Evolutionary conservation across 176 grass and related monocot species (phyloP).

Genomic region (Cenchrus fungigraminus): DNA sequence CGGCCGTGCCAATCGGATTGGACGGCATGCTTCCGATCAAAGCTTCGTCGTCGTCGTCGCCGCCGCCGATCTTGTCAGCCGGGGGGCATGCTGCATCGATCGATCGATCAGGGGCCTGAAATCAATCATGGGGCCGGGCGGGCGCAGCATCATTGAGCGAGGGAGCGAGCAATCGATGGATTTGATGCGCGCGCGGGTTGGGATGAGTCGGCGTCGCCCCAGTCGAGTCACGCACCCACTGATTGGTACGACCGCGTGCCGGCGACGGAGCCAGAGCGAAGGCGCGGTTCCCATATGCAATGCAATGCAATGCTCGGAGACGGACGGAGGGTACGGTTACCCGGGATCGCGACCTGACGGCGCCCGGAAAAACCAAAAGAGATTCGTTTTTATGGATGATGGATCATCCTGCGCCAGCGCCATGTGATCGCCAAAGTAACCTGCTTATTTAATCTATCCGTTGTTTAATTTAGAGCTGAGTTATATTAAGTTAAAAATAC

Average conservation of each 20-base stretch:
- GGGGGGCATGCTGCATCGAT: no score
- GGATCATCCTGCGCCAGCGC: background rate
- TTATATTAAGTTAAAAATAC: no score
- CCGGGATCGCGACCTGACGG: constrained; percentile 16
- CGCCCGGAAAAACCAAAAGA: background rate
- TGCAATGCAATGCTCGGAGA: background rate
- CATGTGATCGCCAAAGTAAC: background rate
- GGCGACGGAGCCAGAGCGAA: background rate
- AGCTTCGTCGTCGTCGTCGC: background rate
- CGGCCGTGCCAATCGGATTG: background rate
- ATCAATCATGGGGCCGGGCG: constrained; percentile 1
- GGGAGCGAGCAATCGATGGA: background rate
- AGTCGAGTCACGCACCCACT: constrained; percentile 31
- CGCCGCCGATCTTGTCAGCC: background rate
- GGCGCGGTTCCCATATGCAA: background rate
- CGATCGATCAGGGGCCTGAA: background rate
- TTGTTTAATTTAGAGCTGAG: background rate
- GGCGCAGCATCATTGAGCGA: background rate
- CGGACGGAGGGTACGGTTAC: background rate
- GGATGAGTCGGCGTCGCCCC: constrained; percentile 10
- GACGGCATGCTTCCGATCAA: constrained; percentile 35
- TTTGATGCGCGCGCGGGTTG: background rate
- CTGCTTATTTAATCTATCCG: background rate
- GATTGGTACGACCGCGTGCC: constrained; percentile 8
- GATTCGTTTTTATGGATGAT: background rate